Percentiles rank a stretch among this genome's conserved stretches.
These are phyloP conservation scores for Przewalskia tangutica DNA, from an alignment of 257 asterid genomes.

Conservation along the genomic window DNA sequence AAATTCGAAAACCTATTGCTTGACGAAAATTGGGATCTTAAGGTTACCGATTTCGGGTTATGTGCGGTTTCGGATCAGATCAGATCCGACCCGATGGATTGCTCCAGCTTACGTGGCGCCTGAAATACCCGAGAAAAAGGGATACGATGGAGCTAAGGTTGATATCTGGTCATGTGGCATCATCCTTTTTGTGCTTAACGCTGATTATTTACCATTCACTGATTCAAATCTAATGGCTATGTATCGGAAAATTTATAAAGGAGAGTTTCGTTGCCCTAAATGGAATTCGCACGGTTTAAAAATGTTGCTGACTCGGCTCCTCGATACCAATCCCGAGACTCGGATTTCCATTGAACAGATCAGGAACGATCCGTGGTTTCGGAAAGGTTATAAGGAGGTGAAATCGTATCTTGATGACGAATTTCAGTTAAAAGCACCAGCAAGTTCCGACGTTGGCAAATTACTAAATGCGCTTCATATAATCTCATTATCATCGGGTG, in stretches of 20 bases:
- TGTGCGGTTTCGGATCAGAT: slow-evolving; percentile 2
- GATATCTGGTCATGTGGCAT: slow-evolving; percentile 11
- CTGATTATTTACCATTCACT: slow-evolving; percentile 4
- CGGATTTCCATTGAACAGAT: slow-evolving; percentile 3
- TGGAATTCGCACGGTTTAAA: slow-evolving; percentile 4
- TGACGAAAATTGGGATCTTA: slow-evolving; percentile 10
- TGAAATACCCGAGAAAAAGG: slow-evolving; percentile 5
- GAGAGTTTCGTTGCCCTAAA: slow-evolving; percentile 4
- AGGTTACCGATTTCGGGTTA: slow-evolving; percentile 8
- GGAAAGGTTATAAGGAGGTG: slow-evolving; percentile 19
- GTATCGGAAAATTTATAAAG: slow-evolving; percentile 10
- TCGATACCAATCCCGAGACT: slow-evolving; percentile 3
- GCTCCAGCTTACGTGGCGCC: slow-evolving; percentile 12
- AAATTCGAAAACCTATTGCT: slow-evolving; percentile 3
- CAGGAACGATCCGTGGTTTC: slow-evolving; percentile 5
- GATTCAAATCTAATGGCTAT: slow-evolving; percentile 8
- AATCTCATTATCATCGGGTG: slow-evolving; percentile 38
- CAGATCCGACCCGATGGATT: slow-evolving; percentile 9
- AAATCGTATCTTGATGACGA: slow-evolving; percentile 25
- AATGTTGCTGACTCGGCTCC: background rate
- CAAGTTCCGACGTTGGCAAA: background rate
- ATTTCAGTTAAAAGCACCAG: slow-evolving; percentile 24
- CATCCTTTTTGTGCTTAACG: slow-evolving; percentile 11
- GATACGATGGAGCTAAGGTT: slow-evolving; percentile 4
- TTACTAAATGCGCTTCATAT: slow-evolving; percentile 40